Percentiles rank a stretch among this genome's conserved stretches.
Evolutionary conservation across 2,329 filamentous ascomycete species (phyloP).

Genomic region (Colletotrichum coccodes): DNA sequence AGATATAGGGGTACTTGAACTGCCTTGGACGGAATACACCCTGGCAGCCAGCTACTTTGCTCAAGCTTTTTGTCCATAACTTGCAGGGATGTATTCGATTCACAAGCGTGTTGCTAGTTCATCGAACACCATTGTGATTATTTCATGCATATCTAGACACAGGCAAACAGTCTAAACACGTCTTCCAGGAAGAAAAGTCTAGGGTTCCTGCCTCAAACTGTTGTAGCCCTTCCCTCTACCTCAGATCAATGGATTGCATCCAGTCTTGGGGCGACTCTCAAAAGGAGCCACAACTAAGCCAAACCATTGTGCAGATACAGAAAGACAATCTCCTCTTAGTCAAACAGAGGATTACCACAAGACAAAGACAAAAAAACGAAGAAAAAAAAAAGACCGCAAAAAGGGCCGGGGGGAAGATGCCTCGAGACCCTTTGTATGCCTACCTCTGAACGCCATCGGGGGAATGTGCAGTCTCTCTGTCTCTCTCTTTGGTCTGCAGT

Average conservation of each 20-base stretch:
- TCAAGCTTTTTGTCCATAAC: too few species aligned
- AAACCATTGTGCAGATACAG: not conserved
- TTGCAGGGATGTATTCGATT: not conserved
- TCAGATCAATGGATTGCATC: too few species aligned
- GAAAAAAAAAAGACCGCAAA: conserved; percentile 14
- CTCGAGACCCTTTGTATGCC: conserved; percentile 22
- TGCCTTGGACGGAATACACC: not conserved
- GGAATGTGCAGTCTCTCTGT: conserved; percentile 21
- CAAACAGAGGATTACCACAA: not conserved
- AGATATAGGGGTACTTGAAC: not conserved
- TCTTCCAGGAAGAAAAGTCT: not conserved
- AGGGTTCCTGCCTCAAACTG: not conserved
- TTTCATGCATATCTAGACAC: not conserved
- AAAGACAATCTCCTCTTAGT: not conserved
- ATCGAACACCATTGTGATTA: not conserved
- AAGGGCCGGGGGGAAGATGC: conserved; percentile 23
- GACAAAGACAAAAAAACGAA: not conserved
- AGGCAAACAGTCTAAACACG: not conserved
- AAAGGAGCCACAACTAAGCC: not conserved
- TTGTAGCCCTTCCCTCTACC: not conserved
- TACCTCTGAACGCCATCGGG: conserved; percentile 29
- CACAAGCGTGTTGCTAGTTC: not conserved
- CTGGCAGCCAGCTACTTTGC: not conserved
- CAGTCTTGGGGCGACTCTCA: not conserved
- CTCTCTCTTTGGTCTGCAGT: not conserved